A percentile compares a stretch with the other conserved stretches of the same genome.
These are phyloP conservation scores for Boletus insuetus DNA, from an alignment of 768 basidiomycete genomes.

Conservation along the genomic window DNA sequence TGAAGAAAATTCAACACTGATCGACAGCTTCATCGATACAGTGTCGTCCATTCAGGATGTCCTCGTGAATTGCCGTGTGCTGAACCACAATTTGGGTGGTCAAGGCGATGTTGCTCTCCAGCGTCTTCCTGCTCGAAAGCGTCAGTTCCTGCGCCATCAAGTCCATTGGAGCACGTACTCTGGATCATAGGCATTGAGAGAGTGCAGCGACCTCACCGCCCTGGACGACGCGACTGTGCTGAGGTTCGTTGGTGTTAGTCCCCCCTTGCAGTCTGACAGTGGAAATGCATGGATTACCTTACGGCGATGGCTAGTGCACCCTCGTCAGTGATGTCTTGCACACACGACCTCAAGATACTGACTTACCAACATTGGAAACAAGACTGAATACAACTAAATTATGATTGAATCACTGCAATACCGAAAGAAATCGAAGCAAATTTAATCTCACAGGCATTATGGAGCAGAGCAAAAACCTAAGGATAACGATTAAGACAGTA, in stretches of 20 bases:
- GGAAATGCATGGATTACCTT: slow-evolving; percentile 4
- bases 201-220: slow-evolving; percentile 11
- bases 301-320: slow-evolving; percentile 1
- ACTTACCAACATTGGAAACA: slow-evolving; percentile 4
- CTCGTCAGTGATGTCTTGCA: not conserved
- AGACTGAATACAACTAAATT: not conserved
- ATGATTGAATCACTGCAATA: not conserved
- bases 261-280: not conserved
- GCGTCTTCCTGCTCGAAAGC: not conserved
- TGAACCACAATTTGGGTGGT: slow-evolving; percentile 11
- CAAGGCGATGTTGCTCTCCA: not conserved
- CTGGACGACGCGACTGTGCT: slow-evolving; percentile 10
- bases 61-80: no score
- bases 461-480: slow-evolving; percentile 8
- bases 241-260: not conserved
- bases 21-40: not conserved
- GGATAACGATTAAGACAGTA: not conserved
- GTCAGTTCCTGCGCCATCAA: not conserved
- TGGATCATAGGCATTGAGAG: not conserved
- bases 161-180: not conserved
- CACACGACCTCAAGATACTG: not conserved
- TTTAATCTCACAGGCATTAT: slow-evolving; percentile 1
- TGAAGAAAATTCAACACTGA: not conserved
- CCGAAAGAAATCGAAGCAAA: not conserved
- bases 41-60: not conserved